phyloP scores from a whole-genome alignment of 371 early-diverging fungal species.

The Syncephalastrum contaminatum region DNA sequence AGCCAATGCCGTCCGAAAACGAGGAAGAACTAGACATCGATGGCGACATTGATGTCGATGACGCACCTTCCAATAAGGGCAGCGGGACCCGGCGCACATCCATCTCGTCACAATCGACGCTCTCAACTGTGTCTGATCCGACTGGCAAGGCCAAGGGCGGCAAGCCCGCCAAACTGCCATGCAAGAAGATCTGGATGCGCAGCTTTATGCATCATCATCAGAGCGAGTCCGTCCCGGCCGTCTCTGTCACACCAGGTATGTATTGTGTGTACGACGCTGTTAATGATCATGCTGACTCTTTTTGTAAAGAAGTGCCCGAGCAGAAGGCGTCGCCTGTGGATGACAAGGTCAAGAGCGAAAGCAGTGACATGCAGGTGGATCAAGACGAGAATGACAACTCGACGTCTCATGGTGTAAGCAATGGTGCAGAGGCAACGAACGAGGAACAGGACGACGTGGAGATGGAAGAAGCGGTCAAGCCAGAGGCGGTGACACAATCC shows the following conservation, averaged over 20 bases:
- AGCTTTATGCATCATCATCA: constrained; percentile 8
- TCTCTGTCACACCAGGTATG: too few species aligned
- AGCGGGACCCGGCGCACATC: background rate
- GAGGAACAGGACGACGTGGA: too few species aligned
- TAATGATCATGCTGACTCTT: too few species aligned
- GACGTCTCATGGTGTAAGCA: too few species aligned
- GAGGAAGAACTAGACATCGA: constrained; percentile 22
- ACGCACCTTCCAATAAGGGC: constrained; percentile 13
- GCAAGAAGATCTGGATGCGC: constrained; percentile 23
- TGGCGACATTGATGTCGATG: constrained; percentile 22
- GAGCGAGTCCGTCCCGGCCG: too few species aligned
- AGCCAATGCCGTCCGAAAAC: constrained; percentile 2
- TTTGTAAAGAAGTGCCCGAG: background rate
- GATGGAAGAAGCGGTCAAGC: too few species aligned
- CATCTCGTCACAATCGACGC: constrained; percentile 2
- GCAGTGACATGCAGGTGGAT: too few species aligned
- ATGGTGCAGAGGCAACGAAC: too few species aligned
- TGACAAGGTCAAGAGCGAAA: background rate
- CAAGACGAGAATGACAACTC: too few species aligned
- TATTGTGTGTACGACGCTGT: too few species aligned
- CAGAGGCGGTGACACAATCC: too few species aligned
- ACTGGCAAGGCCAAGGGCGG: constrained; percentile 3
- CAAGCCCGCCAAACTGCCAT: constrained; percentile 10
- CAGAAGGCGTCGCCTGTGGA: background rate
- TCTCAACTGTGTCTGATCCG: constrained; percentile 8